Conservation (phyloP, 805 yeast species). For the Clavispora santaluciae region DNA sequence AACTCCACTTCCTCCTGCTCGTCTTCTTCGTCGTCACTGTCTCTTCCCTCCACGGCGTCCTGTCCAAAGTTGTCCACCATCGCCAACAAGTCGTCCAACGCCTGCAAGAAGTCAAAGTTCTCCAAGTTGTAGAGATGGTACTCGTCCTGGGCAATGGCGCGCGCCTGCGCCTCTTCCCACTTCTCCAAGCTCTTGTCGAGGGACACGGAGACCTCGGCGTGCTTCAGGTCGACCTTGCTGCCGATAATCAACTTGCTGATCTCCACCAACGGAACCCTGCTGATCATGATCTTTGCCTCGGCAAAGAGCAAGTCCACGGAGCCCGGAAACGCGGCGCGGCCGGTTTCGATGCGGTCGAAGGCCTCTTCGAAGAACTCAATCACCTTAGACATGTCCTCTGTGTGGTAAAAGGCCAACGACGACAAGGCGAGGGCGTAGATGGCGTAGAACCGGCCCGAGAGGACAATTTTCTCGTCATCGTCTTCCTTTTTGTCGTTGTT, state of each 20-base stretch:
- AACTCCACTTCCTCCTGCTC: constrained; percentile 35
- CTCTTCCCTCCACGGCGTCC: constrained; percentile 43
- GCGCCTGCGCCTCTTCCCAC: constrained; percentile 41
- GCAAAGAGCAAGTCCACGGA: constrained; percentile 47
- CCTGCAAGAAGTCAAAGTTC: constrained; percentile 48
- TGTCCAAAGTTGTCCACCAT: constrained; percentile 63
- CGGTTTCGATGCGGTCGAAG: constrained; percentile 60
- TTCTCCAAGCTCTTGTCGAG: constrained; percentile 44
- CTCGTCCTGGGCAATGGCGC: constrained; percentile 19
- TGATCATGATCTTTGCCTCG: constrained; percentile 50
- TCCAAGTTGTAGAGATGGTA: constrained; percentile 35
- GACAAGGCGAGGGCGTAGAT: constrained; percentile 70
- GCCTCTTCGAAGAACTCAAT: constrained; percentile 65
- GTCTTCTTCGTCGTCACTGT: constrained; percentile 52
- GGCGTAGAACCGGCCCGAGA: constrained; percentile 55
- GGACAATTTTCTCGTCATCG: constrained; percentile 14
- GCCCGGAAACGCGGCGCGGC: constrained; percentile 47
- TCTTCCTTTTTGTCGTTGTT: constrained; percentile 6
- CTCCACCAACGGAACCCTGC: constrained; percentile 54
- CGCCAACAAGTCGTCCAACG: constrained; percentile 64
- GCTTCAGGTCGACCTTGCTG: constrained; percentile 25
- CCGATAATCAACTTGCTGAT: constrained; percentile 47
- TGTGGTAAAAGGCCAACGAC: constrained; percentile 56
- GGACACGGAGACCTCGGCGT: constrained; percentile 29
- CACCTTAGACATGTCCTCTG: constrained; percentile 39